These are phyloP conservation scores for Scedosporium dehoogii DNA, from an alignment of 2,329 filamentous ascomycete genomes.

Conservation along the genomic window DNA sequence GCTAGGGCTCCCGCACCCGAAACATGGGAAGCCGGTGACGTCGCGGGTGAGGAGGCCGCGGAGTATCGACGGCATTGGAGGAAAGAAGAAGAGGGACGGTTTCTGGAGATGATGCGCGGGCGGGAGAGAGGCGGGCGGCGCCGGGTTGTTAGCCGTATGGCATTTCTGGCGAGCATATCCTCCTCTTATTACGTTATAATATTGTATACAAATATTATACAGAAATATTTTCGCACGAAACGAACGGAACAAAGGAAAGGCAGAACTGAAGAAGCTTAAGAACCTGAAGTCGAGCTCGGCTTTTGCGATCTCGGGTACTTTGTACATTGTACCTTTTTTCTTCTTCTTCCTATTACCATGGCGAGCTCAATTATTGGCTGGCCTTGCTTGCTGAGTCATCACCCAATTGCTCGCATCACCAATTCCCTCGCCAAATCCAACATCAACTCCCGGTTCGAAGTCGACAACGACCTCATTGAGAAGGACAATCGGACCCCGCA, in stretches of 20 bases:
- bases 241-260: not conserved
- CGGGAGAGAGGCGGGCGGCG: not conserved
- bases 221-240: not conserved
- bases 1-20: slow-evolving; percentile 32
- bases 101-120: not conserved
- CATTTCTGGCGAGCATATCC: slow-evolving; percentile 5
- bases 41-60: slow-evolving; percentile 8
- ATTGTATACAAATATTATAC: not conserved
- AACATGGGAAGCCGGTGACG: slow-evolving; percentile 15
- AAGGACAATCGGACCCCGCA: slow-evolving; percentile 18
- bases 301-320: not conserved
- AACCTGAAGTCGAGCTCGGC: not conserved
- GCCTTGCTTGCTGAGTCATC: not conserved
- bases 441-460: slow-evolving; percentile 4
- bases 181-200: not conserved
- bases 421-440: not conserved
- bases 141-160: not conserved
- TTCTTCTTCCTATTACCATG: not conserved
- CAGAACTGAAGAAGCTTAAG: not conserved
- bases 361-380: not conserved
- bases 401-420: not conserved
- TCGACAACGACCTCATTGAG: slow-evolving; percentile 12
- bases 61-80: slow-evolving; percentile 6
- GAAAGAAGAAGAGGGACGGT: not conserved
- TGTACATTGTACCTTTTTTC: not conserved